phyloP scores from a whole-genome alignment of 495 filamentous ascomycete species.

The Neurospora hispaniola region DNA sequence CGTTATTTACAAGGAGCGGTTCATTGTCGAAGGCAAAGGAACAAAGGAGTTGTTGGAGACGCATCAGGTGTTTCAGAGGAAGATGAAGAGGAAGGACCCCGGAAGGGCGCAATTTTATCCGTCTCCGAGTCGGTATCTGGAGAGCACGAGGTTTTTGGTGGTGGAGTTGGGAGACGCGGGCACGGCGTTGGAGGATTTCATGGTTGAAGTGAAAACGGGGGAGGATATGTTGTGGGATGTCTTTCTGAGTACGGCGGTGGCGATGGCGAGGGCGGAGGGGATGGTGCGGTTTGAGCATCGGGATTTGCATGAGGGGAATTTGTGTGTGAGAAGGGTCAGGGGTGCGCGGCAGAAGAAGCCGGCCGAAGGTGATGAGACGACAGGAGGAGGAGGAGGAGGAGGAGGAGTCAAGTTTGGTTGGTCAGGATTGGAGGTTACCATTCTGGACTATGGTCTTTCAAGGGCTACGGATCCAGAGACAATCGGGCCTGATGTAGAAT shows the following conservation, averaged over 20 bases:
- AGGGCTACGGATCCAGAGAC: slow-evolving; percentile 37
- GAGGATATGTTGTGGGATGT: slow-evolving; percentile 67
- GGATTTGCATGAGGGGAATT: slow-evolving; percentile 79
- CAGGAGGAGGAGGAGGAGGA: neutral
- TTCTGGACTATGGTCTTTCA: slow-evolving; percentile 87
- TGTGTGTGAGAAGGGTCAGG: slow-evolving; percentile 39
- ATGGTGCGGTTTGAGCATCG: slow-evolving; percentile 64
- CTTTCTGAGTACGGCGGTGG: slow-evolving; percentile 69
- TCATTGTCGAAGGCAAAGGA: slow-evolving; percentile 61
- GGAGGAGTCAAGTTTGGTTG: slow-evolving; percentile 43
- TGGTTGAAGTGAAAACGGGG: slow-evolving; percentile 25
- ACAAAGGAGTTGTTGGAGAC: slow-evolving; percentile 52
- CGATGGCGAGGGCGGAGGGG: slow-evolving; percentile 66
- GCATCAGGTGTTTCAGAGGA: slow-evolving; percentile 49
- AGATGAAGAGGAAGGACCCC: slow-evolving; percentile 46
- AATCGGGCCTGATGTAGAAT: neutral
- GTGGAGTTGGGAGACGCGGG: slow-evolving; percentile 86
- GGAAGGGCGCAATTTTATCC: slow-evolving; percentile 58
- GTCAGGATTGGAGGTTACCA: slow-evolving; percentile 63
- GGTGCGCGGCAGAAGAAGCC: slow-evolving; percentile 28
- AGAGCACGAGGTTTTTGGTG: slow-evolving; percentile 65
- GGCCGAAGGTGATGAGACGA: neutral
- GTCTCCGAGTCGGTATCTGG: slow-evolving; percentile 45
- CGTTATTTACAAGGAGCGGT: slow-evolving; percentile 73
- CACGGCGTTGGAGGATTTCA: slow-evolving; percentile 57